phyloP scores from a whole-genome alignment of 805 yeast genomes.

The Wickerhamiella siamensis region DNA sequence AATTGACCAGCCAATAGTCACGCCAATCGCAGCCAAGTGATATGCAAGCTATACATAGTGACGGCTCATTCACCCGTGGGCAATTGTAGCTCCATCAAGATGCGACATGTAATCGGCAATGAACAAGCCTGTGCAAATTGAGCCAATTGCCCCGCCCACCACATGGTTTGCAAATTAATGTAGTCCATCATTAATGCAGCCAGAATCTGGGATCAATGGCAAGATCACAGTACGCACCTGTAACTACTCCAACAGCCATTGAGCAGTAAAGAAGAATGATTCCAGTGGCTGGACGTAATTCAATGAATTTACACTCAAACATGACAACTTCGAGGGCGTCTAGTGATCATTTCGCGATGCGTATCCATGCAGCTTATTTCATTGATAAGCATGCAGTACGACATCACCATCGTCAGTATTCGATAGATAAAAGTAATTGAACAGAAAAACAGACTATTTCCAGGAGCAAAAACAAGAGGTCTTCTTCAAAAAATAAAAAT shows the following conservation, averaged over 20 bases:
- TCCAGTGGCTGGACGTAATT: constrained; percentile 96
- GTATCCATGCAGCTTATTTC: too few species aligned
- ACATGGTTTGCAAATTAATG: constrained; percentile 92
- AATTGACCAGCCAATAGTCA: constrained; percentile 70
- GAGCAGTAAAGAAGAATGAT: constrained; percentile 86
- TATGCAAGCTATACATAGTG: constrained; percentile 80
- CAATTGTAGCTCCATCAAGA: constrained; percentile 56
- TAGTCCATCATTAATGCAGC: constrained; percentile 84
- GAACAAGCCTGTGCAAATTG: constrained; percentile 73
- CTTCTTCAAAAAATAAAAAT: too few species aligned
- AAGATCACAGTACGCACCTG: constrained; percentile 66
- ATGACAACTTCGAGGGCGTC: too few species aligned
- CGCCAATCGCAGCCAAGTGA: constrained; percentile 72
- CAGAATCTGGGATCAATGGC: constrained; percentile 68
- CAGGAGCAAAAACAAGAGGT: too few species aligned
- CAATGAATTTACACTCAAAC: too few species aligned
- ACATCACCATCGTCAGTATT: too few species aligned
- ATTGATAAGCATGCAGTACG: too few species aligned
- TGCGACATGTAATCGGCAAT: constrained; percentile 89
- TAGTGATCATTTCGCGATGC: too few species aligned
- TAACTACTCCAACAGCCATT: constrained; percentile 64
- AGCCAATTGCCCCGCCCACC: constrained; percentile 80
- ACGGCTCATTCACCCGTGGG: constrained; percentile 90
- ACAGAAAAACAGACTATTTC: too few species aligned
- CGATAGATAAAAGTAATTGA: too few species aligned